Evolutionary conservation across 805 yeast species (phyloP).

Genomic region (Kluyveromyces siamensis): DNA sequence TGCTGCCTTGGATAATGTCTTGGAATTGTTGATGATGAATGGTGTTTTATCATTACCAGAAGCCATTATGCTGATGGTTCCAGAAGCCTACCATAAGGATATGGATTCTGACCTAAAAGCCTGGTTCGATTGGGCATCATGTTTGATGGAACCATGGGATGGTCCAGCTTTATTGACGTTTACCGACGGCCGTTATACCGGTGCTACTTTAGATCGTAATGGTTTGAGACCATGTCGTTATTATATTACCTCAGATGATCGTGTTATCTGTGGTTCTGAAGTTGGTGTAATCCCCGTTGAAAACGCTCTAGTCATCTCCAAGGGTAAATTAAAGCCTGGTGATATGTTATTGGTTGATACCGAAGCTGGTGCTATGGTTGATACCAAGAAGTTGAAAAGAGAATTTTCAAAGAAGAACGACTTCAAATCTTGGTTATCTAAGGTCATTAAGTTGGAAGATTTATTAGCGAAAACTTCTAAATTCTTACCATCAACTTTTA

Average conservation of each 20-base stretch:
- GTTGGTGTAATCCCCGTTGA: conserved; percentile 93
- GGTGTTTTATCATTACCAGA: conserved; percentile 91
- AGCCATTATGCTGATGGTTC: conserved; percentile 93
- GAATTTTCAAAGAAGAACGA: conserved; percentile 76
- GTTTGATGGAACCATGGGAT: conserved; percentile 99
- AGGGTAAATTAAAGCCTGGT: conserved; percentile 95
- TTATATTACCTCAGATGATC: conserved; percentile 88
- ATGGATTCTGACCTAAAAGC: conserved; percentile 92
- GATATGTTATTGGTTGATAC: conserved; percentile 94
- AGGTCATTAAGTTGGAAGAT: conserved; percentile 76
- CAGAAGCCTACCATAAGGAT: conserved; percentile 97
- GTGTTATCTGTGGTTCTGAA: conserved; percentile 96
- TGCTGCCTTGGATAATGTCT: conserved; percentile 93
- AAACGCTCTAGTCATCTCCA: conserved; percentile 70
- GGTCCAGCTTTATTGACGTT: conserved; percentile 97
- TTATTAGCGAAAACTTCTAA: conserved; percentile 44
- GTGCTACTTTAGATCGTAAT: conserved; percentile 95
- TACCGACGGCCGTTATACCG: conserved; percentile 96
- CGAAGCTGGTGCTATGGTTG: conserved; percentile 84
- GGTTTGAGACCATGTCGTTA: conserved; percentile 98
- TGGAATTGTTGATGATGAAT: conserved; percentile 83
- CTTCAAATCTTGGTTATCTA: conserved; percentile 89
- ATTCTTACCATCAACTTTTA: conserved; percentile 25
- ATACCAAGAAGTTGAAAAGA: conserved; percentile 79
- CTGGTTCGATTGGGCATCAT: conserved; percentile 98